Base-by-base conservation (phyloP, 441 rosid genomes). In the Syzygium malaccense region DNA sequence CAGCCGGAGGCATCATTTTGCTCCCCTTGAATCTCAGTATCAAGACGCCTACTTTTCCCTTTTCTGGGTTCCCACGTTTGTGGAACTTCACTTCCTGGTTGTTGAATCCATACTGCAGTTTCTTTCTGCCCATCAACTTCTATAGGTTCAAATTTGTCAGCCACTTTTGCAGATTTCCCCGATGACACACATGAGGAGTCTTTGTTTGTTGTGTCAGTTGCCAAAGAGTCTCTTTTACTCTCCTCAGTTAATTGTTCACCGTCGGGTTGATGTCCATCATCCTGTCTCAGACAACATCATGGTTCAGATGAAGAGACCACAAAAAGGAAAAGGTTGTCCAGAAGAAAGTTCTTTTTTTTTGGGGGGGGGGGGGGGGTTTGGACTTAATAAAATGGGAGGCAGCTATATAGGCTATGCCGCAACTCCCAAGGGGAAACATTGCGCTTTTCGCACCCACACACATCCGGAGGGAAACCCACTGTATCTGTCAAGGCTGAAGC, bases 31-130 rank as follows among this genome's bases (percentile, higher is more conserved):
- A 95, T 90, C 90, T 91, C 86, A 78, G 90, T 94, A 86, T 96
- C 98, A 1, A 88, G 62, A 88, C 91, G 90, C 93, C 95, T 89
- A 79, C 71, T 91, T 92, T 95, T 98, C 71, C 98, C 97, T 93
- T 96, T 98, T 88, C 99, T 94, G 17, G 97, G 98, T 89, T 96
- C 94, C 99, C 99, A 95, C 85, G 92, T 94, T 90, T 93, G 98
- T 33, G 93, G 89, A 86, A 96, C 96, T 88, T 96, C 98, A 88
- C 93, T 94, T 90, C 99, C 99, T 3, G 99, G 98, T 89, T 92
- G 96, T 91, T 95, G 96, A n/a, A 95, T 91, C 99, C 99, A 98
- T 20, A 98, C 87, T 62, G 98, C 99, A 10, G 97, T 94, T 90
- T 92, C 92, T 55, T 90, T 86, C 92, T 93, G 98, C 89, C 99